Percentiles rank a stretch among this genome's conserved stretches.
Evolutionary conservation across 352 stramenopile species (phyloP).

Genomic region (Pythium rhizo-oryzae): DNA sequence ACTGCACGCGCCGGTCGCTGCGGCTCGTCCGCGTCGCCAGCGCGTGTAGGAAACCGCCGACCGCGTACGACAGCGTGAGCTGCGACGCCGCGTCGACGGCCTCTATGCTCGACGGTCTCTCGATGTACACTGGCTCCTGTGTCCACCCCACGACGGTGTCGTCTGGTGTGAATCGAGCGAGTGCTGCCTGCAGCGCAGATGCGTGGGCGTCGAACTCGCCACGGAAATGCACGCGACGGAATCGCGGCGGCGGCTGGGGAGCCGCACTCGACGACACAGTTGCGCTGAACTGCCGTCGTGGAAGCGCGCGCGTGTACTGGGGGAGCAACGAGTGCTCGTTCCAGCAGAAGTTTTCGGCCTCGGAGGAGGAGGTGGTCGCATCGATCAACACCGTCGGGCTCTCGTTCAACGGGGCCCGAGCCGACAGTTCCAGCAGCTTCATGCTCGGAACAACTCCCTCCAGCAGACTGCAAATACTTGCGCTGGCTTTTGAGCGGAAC

Average conservation of each 20-base stretch:
- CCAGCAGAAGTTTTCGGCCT: conserved; percentile 18
- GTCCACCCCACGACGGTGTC: conserved; percentile 51
- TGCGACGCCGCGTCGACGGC: conserved; percentile 48
- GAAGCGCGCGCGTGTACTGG: not conserved
- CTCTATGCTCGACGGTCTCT: conserved; percentile 19
- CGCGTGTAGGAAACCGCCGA: conserved; percentile 48
- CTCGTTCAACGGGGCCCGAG: conserved; percentile 39
- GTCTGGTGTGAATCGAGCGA: conserved; percentile 37
- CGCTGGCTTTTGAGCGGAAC: conserved; percentile 27
- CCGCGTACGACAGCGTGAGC: conserved; percentile 43
- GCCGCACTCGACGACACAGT: not conserved
- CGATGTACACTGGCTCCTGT: conserved; percentile 22
- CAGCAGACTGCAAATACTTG: conserved; percentile 42
- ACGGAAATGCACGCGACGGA: conserved; percentile 52
- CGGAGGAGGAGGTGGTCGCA: conserved; percentile 28
- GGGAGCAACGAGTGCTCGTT: conserved; percentile 49
- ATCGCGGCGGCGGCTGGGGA: conserved; percentile 23
- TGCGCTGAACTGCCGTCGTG: conserved; percentile 8
- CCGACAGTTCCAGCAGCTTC: conserved; percentile 60
- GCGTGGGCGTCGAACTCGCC: conserved; percentile 41
- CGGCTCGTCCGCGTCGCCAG: conserved; percentile 39
- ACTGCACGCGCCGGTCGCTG: conserved; percentile 64
- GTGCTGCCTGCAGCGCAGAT: conserved; percentile 27
- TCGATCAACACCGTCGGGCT: conserved; percentile 42
- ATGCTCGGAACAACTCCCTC: conserved; percentile 52